phyloP scores from a whole-genome alignment of 176 grass and related monocot genomes.

The Zea luxurians region DNA sequence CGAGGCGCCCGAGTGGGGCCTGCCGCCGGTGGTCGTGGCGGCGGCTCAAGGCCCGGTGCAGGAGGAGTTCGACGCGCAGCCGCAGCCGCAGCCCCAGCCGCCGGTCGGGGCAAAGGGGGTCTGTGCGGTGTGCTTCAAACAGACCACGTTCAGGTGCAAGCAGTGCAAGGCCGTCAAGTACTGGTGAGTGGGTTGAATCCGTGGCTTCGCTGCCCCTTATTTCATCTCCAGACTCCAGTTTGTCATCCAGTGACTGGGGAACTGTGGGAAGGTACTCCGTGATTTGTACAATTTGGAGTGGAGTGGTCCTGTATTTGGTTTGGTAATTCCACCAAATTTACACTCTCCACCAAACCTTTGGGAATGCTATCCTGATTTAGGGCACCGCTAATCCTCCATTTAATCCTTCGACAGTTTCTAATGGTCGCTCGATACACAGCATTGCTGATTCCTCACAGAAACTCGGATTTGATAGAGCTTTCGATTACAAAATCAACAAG shows the following conservation, averaged over 20 bases:
- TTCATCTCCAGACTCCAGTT: not conserved
- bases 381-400: not conserved
- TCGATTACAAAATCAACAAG: not conserved
- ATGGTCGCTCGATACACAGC: not conserved
- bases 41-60: not conserved
- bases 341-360: not conserved
- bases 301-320: conserved; percentile 26
- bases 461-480: not conserved
- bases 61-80: not conserved
- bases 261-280: not conserved
- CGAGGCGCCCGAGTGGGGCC: conserved; percentile 25
- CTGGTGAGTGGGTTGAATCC: conserved; percentile 58
- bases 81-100: conserved; percentile 20
- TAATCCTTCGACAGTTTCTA: not conserved
- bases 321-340: conserved; percentile 23
- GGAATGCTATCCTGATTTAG: not conserved
- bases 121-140: conserved; percentile 76
- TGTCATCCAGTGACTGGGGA: not conserved
- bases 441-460: not conserved
- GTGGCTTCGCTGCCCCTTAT: not conserved
- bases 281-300: conserved; percentile 28
- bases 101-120: conserved; percentile 24
- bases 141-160: conserved; percentile 72
- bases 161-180: conserved; percentile 96
- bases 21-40: not conserved